These are phyloP conservation scores for Bretziella fagacearum DNA, from an alignment of 2,329 filamentous ascomycete species.

Conservation along the genomic window DNA sequence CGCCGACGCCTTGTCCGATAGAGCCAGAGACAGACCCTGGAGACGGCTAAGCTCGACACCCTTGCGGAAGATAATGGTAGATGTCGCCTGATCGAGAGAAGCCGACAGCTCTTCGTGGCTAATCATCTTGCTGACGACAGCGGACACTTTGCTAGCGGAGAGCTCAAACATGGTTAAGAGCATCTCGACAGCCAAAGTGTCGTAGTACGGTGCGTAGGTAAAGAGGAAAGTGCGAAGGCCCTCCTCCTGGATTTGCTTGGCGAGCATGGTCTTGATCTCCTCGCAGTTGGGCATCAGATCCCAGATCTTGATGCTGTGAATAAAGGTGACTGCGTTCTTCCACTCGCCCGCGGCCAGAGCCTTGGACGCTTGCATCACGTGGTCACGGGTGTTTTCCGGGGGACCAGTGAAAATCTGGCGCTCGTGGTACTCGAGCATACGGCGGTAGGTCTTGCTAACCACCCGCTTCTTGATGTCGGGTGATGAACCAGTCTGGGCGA, in stretches of 20 bases:
- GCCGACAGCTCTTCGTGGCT: constrained; percentile 95
- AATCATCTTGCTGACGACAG: constrained; percentile 97
- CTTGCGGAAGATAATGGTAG: constrained; percentile 97
- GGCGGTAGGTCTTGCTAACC: constrained; percentile 98
- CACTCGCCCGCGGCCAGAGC: constrained; percentile 92
- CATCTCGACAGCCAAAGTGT: constrained; percentile 76
- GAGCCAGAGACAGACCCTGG: constrained; percentile 82
- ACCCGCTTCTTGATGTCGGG: constrained; percentile 94
- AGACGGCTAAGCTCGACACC: constrained; percentile 93
- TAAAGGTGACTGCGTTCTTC: constrained; percentile 89
- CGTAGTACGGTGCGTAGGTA: constrained; percentile 98
- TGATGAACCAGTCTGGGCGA: constrained; percentile 90
- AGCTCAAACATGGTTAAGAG: constrained; percentile 93
- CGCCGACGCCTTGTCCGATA: constrained; percentile 89
- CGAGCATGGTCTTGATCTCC: constrained; percentile 92
- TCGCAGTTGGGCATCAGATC: constrained; percentile 86
- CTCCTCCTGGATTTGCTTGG: constrained; percentile 96
- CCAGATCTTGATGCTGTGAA: constrained; percentile 99
- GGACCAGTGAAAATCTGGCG: constrained; percentile 97
- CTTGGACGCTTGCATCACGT: constrained; percentile 98
- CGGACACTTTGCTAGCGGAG: constrained; percentile 74
- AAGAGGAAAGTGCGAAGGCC: constrained; percentile 96
- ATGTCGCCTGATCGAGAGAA: constrained; percentile 92
- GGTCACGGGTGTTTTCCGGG: constrained; percentile 95
- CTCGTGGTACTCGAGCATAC: constrained; percentile 99